Conservation (phyloP, 139 green algal species). For the Ulvella scutata region DNA sequence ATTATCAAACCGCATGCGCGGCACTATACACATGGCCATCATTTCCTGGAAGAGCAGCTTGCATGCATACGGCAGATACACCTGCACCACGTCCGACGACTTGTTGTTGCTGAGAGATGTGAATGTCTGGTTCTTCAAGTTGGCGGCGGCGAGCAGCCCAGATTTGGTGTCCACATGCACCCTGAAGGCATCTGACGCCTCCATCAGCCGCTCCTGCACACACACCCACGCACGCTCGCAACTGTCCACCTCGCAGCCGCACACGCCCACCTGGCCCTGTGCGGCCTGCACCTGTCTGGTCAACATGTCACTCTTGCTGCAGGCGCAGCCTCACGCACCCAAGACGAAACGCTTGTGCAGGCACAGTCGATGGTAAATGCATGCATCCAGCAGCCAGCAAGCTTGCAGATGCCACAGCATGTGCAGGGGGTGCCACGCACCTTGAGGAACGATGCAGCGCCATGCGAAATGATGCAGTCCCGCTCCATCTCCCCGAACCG, state of each 20-base stretch:
- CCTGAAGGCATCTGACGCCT: slow-evolving; percentile 70
- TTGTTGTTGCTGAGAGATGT: neutral
- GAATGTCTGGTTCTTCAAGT: slow-evolving; percentile 77
- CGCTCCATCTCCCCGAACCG: slow-evolving; percentile 97
- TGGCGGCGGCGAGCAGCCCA: slow-evolving; percentile 68
- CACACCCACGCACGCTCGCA: too few species aligned
- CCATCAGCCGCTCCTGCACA: slow-evolving; percentile 74
- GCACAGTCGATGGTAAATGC: neutral
- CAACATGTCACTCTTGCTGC: too few species aligned
- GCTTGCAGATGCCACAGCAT: neutral
- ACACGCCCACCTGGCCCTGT: neutral
- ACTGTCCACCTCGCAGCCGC: too few species aligned
- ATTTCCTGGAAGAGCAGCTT: slow-evolving; percentile 94
- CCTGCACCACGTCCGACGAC: slow-evolving; percentile 21
- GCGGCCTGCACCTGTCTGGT: too few species aligned
- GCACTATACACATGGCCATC: slow-evolving; percentile 67
- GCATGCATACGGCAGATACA: slow-evolving; percentile 82
- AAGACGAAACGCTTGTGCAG: too few species aligned
- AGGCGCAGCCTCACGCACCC: too few species aligned
- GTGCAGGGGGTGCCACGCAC: neutral
- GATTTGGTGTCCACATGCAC: slow-evolving; percentile 70
- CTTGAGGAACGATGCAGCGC: slow-evolving; percentile 65
- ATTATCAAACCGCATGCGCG: slow-evolving; percentile 27
- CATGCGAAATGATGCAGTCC: slow-evolving; percentile 94
- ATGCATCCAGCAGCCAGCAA: neutral